Conservation (phyloP, 306 rosid species). For the Glycine tomentella region DNA sequence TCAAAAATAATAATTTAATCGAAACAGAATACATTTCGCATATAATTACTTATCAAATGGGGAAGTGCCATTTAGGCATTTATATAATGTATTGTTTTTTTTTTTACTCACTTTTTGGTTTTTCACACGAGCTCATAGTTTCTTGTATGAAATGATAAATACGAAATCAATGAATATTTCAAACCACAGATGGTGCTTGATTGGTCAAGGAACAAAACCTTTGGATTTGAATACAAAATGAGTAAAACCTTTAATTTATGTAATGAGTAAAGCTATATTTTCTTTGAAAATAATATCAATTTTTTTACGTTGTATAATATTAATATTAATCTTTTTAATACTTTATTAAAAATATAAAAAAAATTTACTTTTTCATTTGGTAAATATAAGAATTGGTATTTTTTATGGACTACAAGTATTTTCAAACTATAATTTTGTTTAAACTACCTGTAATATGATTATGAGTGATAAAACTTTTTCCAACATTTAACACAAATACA, state of each 20-base stretch:
- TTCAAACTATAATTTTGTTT: no score
- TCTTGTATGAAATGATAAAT: no score
- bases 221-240: neutral
- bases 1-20: slow-evolving; percentile 1
- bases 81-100: neutral
- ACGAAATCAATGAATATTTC: no score
- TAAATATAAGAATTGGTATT: neutral
- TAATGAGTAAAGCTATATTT: neutral
- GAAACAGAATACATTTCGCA: neutral
- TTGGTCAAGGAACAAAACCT: neutral
- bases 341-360: neutral
- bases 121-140: neutral
- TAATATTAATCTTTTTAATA: neutral
- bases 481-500: no score
- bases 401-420: no score
- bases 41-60: slow-evolving; percentile 20
- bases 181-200: neutral
- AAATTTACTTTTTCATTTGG: neutral
- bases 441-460: no score
- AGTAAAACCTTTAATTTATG: neutral
- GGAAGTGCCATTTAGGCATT: neutral
- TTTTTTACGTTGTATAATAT: no score
- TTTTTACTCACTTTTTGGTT: neutral
- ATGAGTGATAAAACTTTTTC: no score
- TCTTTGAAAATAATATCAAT: neutral